These are phyloP conservation scores for Pestalotiopsis sp. DNA, from an alignment of 2,329 filamentous ascomycete genomes.

Conservation along the genomic window DNA sequence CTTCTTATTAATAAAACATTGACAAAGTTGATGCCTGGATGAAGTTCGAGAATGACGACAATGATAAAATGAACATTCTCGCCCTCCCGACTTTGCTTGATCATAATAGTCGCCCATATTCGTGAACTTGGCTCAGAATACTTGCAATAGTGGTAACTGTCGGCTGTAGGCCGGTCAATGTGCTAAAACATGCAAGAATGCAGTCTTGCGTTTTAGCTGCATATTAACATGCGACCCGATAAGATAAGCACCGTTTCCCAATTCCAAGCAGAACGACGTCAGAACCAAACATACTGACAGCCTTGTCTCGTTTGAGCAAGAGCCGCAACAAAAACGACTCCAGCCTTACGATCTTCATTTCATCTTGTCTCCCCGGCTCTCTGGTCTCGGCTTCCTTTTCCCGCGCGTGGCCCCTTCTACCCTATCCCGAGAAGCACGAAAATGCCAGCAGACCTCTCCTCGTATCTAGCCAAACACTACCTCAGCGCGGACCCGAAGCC, in stretches of 20 bases:
- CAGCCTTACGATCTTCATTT: not conserved
- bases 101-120: too few relatives aligned
- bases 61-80: too few relatives aligned
- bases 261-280: conserved; percentile 1
- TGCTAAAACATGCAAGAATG: not conserved
- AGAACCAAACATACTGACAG: not conserved
- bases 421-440: not conserved
- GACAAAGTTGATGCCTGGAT: too few relatives aligned
- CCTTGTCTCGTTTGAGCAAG: not conserved
- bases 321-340: not conserved
- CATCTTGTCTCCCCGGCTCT: not conserved
- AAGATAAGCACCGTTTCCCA: not conserved
- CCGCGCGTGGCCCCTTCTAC: not conserved
- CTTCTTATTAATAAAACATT: too few relatives aligned
- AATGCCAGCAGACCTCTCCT: conserved; percentile 70
- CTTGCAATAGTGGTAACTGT: too few relatives aligned
- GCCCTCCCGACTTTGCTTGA: too few relatives aligned
- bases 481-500: conserved; percentile 64
- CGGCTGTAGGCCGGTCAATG: not conserved
- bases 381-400: not conserved
- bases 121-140: too few relatives aligned
- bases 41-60: too few relatives aligned
- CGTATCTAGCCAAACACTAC: conserved; percentile 91
- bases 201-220: not conserved
- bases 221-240: not conserved